A percentile compares a stretch with the other conserved stretches of the same genome.
Evolutionary conservation across 2,329 filamentous ascomycete species (phyloP).

Genomic region (Aspergillus arachidicola): DNA sequence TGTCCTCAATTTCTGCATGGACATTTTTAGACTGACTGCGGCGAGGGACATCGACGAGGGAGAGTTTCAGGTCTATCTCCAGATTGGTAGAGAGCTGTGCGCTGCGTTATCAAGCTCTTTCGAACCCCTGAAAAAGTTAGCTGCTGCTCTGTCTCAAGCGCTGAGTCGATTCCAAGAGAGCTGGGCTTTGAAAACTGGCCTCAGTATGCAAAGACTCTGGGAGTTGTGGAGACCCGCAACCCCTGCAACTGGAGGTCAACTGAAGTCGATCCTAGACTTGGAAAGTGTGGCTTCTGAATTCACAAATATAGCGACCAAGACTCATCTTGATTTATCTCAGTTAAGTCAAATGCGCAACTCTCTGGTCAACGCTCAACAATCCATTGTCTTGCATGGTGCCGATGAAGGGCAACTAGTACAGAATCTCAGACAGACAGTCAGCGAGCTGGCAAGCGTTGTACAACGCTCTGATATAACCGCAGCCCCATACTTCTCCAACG

Average conservation of each 20-base stretch:
- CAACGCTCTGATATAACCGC: conserved; percentile 31
- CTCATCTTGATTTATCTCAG: conserved; percentile 38
- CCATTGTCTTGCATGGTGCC: conserved; percentile 39
- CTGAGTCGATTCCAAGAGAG: conserved; percentile 65
- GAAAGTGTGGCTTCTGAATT: conserved; percentile 41
- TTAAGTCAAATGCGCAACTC: conserved; percentile 40
- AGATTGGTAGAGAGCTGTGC: conserved; percentile 40
- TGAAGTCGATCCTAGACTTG: conserved; percentile 38
- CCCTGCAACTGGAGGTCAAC: conserved; percentile 39
- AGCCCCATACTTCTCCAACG: conserved; percentile 47
- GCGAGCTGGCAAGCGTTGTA: conserved; percentile 36
- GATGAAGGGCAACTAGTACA: conserved; percentile 39
- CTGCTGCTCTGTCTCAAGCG: conserved; percentile 29
- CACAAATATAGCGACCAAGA: conserved; percentile 39
- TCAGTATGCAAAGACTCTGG: conserved; percentile 83
- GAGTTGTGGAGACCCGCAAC: conserved; percentile 66
- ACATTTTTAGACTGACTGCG: conserved; percentile 49
- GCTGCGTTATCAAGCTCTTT: conserved; percentile 35
- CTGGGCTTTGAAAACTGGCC: conserved; percentile 73
- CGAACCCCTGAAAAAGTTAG: conserved; percentile 29
- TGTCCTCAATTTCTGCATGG: conserved; percentile 51
- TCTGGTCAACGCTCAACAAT: conserved; percentile 41
- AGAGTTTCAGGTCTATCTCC: conserved; percentile 57
- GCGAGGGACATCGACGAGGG: conserved; percentile 53
- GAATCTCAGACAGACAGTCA: conserved; percentile 42